A percentile compares a stretch with the other conserved stretches of the same genome.
phyloP scores from a whole-genome alignment of 345 rosid genomes.

The Camelina hispida region DNA sequence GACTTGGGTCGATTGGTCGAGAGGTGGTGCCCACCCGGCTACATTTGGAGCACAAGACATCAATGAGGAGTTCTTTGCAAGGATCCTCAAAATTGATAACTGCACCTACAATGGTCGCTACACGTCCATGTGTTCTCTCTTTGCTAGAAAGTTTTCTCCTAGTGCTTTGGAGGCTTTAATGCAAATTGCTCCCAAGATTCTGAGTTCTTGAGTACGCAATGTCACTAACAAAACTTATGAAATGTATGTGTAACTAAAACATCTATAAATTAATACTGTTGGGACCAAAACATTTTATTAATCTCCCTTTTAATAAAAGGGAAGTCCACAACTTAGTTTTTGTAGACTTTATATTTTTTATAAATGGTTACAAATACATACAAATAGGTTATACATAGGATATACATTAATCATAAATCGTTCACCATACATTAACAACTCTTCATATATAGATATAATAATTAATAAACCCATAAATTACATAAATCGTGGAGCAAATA shows the following conservation, averaged over 20 bases:
- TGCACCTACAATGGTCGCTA: constrained; percentile 65
- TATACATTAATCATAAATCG: too few species aligned
- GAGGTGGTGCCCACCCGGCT: constrained; percentile 94
- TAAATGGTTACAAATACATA: too few species aligned
- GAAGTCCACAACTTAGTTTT: too few species aligned
- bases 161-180: constrained; percentile 69
- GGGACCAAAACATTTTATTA: too few species aligned
- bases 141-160: constrained; percentile 84
- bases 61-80: constrained; percentile 64
- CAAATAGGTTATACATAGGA: too few species aligned
- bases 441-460: too few species aligned
- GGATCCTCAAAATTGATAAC: constrained; percentile 41
- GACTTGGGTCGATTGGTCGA: constrained; percentile 98
- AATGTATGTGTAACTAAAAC: neutral
- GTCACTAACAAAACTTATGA: neutral
- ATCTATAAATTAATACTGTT: too few species aligned
- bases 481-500: too few species aligned
- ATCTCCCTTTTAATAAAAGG: too few species aligned
- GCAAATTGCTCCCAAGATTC: constrained; percentile 51
- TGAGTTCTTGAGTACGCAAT: constrained; percentile 43
- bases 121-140: constrained; percentile 60
- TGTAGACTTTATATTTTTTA: too few species aligned
- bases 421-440: too few species aligned
- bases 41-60: constrained; percentile 76
- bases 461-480: too few species aligned